A percentile compares a stretch with the other conserved stretches of the same genome.
phyloP scores from a whole-genome alignment of 768 basidiomycete species.

The Trametes punicea region DNA sequence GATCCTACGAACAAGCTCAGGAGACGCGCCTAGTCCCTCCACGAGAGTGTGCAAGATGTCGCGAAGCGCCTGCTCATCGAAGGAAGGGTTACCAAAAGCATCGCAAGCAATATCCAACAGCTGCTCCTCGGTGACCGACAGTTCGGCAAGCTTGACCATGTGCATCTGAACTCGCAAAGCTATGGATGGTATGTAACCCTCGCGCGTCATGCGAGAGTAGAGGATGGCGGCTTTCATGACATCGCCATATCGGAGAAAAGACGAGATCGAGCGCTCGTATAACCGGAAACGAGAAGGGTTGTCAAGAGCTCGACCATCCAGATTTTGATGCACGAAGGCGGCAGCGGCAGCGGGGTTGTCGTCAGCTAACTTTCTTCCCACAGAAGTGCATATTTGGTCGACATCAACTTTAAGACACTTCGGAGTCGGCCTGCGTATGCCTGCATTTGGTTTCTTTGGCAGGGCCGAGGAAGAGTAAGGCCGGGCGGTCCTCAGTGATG shows the following conservation, averaged over 20 bases:
- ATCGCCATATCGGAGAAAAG: conserved; percentile 38
- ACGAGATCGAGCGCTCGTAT: conserved; percentile 39
- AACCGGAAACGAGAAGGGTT: conserved; percentile 14
- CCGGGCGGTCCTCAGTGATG: not conserved
- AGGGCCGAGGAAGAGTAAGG: not conserved
- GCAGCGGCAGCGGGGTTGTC: conserved; percentile 1
- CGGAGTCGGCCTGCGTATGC: not conserved
- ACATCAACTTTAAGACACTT: not conserved
- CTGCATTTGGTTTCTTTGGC: not conserved
- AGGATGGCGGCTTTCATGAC: conserved; percentile 39
- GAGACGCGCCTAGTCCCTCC: conserved; percentile 19
- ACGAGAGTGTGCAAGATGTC: conserved; percentile 38
- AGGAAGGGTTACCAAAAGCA: conserved; percentile 19
- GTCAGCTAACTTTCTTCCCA: not conserved
- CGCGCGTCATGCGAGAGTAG: conserved; percentile 40
- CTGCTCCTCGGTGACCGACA: conserved; percentile 20
- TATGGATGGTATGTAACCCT: conserved; percentile 37
- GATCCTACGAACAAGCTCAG: conserved; percentile 18
- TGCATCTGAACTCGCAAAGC: conserved; percentile 41
- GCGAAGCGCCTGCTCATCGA: conserved; percentile 18
- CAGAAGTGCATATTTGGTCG: not conserved
- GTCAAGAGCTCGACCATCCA: not conserved
- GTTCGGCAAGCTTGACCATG: conserved; percentile 31
- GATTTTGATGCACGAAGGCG: conserved; percentile 1
- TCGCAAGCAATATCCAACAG: conserved; percentile 19